Percentiles rank a stretch among this genome's conserved stretches.
Conservation (phyloP, 2,329 filamentous ascomycete species). For the Cladosporium sphaerospermum region DNA sequence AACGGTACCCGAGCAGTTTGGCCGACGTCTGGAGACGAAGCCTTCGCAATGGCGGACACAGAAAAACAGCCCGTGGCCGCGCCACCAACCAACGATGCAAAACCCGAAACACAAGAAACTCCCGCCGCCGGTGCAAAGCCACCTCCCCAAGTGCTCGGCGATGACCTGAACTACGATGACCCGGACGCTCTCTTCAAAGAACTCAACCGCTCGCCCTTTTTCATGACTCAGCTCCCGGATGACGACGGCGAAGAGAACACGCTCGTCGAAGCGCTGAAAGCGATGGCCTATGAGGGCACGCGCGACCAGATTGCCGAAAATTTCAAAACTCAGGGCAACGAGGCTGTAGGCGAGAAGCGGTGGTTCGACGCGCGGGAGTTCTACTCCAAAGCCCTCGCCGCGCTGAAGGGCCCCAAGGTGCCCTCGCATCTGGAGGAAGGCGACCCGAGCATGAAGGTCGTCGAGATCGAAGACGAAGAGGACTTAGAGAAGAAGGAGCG, state of each 20-base stretch:
- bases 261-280: slow-evolving; percentile 78
- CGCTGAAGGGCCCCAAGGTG: slow-evolving; percentile 56
- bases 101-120: not conserved
- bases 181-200: slow-evolving; percentile 57
- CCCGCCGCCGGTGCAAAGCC: not conserved
- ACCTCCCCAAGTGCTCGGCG: slow-evolving; percentile 23
- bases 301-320: slow-evolving; percentile 73
- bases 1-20: too few relatives aligned
- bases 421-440: slow-evolving; percentile 31
- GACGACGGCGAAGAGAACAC: slow-evolving; percentile 64
- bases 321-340: slow-evolving; percentile 90
- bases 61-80: not conserved
- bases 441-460: slow-evolving; percentile 42
- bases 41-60: too few relatives aligned
- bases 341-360: slow-evolving; percentile 66
- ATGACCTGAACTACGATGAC: slow-evolving; percentile 49
- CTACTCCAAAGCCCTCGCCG: slow-evolving; percentile 77
- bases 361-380: slow-evolving; percentile 86
- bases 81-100: not conserved
- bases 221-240: slow-evolving; percentile 84
- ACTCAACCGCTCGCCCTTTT: slow-evolving; percentile 71
- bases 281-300: slow-evolving; percentile 88
- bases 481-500: slow-evolving; percentile 57
- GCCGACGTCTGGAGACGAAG: too few relatives aligned
- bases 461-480: slow-evolving; percentile 51